Evolutionary conservation across 2,329 filamentous ascomycete genomes (phyloP).

Genomic region (Arthrobotrys sphaeroides): DNA sequence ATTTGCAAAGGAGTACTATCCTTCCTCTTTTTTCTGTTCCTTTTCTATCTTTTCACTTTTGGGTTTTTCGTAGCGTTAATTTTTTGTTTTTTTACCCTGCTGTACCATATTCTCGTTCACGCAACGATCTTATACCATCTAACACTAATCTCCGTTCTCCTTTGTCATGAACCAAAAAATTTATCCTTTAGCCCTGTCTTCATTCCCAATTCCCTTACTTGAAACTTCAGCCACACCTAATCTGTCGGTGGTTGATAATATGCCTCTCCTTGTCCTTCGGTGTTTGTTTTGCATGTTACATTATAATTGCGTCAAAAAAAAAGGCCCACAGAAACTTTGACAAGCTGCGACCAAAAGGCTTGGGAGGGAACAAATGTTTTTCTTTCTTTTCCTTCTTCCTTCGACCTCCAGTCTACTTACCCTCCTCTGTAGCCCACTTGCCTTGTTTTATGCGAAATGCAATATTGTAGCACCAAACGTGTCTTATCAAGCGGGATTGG

Average conservation of each 20-base stretch:
- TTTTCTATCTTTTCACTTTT: constrained; percentile 33
- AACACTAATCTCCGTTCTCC: constrained; percentile 30
- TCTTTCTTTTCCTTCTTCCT: neutral
- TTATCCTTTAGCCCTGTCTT: neutral
- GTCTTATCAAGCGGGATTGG: neutral
- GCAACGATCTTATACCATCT: constrained; percentile 1
- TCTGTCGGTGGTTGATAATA: constrained; percentile 22
- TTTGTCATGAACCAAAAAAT: neutral
- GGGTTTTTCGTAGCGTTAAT: too few species aligned
- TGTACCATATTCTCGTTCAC: constrained; percentile 45
- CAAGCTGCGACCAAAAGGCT: neutral
- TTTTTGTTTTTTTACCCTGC: constrained; percentile 28
- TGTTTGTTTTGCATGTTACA: constrained; percentile 27
- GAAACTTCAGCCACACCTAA: constrained; percentile 9
- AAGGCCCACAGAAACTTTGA: constrained; percentile 13
- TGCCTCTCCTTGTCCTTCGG: constrained; percentile 28
- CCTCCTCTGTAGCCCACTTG: neutral
- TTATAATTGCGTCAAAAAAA: constrained; percentile 6
- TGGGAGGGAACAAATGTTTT: neutral
- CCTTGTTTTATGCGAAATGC: constrained; percentile 48
- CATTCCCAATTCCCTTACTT: constrained; percentile 10
- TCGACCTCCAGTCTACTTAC: neutral
- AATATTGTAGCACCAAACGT: constrained; percentile 36
- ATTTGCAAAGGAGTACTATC: constrained; percentile 5
- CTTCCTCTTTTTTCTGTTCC: constrained; percentile 15